Evolutionary conservation across 139 green algal genomes (phyloP), one percentile per base, ranked within the genome.

Genomic region (Chlorella sp.): DNA sequence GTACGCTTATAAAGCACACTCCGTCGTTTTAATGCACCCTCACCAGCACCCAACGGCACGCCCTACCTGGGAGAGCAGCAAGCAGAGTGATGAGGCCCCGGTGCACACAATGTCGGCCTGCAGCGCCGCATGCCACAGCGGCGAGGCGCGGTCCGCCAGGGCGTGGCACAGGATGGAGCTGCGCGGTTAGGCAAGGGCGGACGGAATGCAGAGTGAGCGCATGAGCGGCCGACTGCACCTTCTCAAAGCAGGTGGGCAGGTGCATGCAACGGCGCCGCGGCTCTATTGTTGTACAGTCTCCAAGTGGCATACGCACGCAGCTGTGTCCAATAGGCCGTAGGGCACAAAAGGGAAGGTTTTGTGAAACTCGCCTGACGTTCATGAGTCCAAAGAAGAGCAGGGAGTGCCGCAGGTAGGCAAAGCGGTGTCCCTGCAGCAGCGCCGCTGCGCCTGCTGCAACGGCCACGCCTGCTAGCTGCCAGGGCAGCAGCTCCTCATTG

Each of bases 121-220:
- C 36, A 60, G 28, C 2, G 77, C 38, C 0, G 60, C 77, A 3
- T 58, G 58, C 77, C 77, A 83, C 28, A 74, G 77, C 40, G 40
- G 30, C 14, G 60, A 60, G 60, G 40, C 77, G 6, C 60, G 77
- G 11, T 14, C 14, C 0, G 77, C 44, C 30, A 83, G 43, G 0
- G 32, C 41, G 60, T 83, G 77, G 41, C 58, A 73, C 40, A 83
- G 11, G 16, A 83, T 73, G 58, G 77, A 83, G 58, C 77, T 83
- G 60, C 60, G 32, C n/a, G 9, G n/a, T 13, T 28, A 19, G 36
- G 44, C 30, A 43, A 14, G 3, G 8, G 17, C 0, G 73, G 8
- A 13, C 24, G 44, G 22, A 24, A 58, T 22, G 24, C n/a, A 65
- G 51, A 30, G 3, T 22, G 44, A 46, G 11, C 1, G 67, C 65